Conservation (phyloP, 495 filamentous ascomycete genomes). For the Penicillium malachiteum region DNA sequence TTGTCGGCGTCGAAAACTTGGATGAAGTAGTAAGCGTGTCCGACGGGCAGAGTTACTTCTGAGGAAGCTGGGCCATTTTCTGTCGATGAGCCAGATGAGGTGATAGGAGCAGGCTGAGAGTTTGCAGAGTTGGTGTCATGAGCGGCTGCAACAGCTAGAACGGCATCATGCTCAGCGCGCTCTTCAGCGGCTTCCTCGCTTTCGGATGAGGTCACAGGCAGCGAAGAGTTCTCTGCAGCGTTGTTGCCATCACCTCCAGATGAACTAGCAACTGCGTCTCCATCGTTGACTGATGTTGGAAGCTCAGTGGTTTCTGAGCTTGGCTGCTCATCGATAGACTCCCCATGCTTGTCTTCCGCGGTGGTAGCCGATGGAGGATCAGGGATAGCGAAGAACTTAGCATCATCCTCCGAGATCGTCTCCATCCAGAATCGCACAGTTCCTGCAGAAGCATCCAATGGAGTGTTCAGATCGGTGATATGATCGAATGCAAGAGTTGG, state of each 20-base stretch:
- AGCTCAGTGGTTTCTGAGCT: constrained; percentile 25
- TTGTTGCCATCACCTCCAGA: constrained; percentile 16
- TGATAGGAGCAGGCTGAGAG: not conserved
- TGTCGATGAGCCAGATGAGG: not conserved
- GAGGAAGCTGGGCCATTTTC: constrained; percentile 4
- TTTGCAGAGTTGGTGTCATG: constrained; percentile 10
- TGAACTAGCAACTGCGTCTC: constrained; percentile 35
- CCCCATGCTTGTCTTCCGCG: constrained; percentile 37
- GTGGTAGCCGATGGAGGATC: constrained; percentile 31
- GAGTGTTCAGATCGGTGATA: constrained; percentile 34
- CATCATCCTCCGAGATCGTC: constrained; percentile 41
- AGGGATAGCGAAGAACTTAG: constrained; percentile 44
- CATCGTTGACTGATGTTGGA: constrained; percentile 14
- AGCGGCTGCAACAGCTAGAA: constrained; percentile 26
- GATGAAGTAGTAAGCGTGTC: constrained; percentile 49
- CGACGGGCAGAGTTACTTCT: constrained; percentile 28
- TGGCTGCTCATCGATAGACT: constrained; percentile 29
- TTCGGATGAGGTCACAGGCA: constrained; percentile 11
- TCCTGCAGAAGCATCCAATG: constrained; percentile 28
- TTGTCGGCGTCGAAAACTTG: constrained; percentile 51
- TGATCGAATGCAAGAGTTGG: constrained; percentile 39
- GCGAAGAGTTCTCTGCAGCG: not conserved
- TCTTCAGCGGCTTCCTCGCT: constrained; percentile 8
- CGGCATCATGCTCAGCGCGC: constrained; percentile 21
- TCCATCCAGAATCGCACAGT: constrained; percentile 46